Percentiles rank a stretch among this genome's conserved stretches.
These are phyloP conservation scores for Vitis cinerea DNA, from an alignment of 164 flowering plant species.

Conservation along the genomic window DNA sequence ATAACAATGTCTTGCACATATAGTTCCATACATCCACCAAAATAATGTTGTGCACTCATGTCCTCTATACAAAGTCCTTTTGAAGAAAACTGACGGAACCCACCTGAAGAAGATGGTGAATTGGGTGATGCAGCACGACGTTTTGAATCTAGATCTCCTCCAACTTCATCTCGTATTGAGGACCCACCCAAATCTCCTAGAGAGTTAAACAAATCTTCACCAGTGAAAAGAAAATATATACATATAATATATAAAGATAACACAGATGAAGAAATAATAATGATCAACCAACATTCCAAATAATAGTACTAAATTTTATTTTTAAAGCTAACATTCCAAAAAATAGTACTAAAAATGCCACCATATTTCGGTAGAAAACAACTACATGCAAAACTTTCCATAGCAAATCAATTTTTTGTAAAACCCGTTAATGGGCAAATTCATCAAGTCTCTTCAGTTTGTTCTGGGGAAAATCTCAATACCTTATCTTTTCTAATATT, in stretches of 20 bases:
- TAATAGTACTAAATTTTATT: too few relatives aligned
- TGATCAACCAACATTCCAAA: too few relatives aligned
- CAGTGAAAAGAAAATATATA: not conserved
- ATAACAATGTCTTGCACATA: constrained; percentile 49
- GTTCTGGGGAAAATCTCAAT: too few relatives aligned
- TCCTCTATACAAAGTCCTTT: constrained; percentile 85
- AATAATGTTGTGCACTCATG: constrained; percentile 63
- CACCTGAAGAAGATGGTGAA: constrained; percentile 98
- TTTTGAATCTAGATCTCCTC: constrained; percentile 51
- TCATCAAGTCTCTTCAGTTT: too few relatives aligned
- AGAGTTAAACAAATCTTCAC: constrained; percentile 10
- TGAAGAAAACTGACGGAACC: constrained; percentile 95
- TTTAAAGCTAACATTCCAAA: too few relatives aligned
- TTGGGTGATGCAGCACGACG: constrained; percentile 56
- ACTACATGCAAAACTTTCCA: too few relatives aligned
- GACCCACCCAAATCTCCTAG: constrained; percentile 85
- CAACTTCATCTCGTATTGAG: constrained; percentile 57
- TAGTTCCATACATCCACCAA: constrained; percentile 61
- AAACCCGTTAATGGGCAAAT: too few relatives aligned
- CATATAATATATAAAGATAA: not conserved
- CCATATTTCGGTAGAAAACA: too few relatives aligned
- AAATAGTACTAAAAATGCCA: too few relatives aligned
- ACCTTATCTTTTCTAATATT: too few relatives aligned
- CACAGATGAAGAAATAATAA: not conserved
- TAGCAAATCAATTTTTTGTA: too few relatives aligned